A percentile compares a stretch with the other conserved stretches of the same genome.
Evolutionary conservation across 345 rosid genomes (phyloP).

Genomic region (Anastatica hierochuntica): DNA sequence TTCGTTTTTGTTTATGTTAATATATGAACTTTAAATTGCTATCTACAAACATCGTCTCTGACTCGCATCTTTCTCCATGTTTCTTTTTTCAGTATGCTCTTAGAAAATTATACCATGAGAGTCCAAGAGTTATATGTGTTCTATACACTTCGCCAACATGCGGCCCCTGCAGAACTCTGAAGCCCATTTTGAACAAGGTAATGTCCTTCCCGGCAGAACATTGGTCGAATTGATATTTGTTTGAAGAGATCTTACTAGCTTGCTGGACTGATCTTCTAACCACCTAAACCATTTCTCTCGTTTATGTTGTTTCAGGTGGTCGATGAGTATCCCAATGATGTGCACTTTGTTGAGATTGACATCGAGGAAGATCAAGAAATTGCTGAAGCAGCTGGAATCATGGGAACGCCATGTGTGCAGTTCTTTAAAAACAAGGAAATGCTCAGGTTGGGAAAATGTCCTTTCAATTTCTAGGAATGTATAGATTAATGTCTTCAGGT

Average conservation of each 20-base stretch:
- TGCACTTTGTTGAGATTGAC: constrained; percentile 90
- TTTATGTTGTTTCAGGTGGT: constrained; percentile 48
- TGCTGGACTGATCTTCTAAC: constrained; percentile 4
- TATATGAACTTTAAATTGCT: not conserved
- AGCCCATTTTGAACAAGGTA: constrained; percentile 96
- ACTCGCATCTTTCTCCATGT: not conserved
- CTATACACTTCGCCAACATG: constrained; percentile 88
- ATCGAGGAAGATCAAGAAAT: constrained; percentile 93
- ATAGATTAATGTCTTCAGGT: not conserved
- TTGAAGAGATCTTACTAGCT: not conserved
- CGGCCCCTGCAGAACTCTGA: constrained; percentile 94
- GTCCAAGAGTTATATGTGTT: constrained; percentile 79
- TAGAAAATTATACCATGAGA: constrained; percentile 89
- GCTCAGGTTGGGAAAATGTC: constrained; percentile 44
- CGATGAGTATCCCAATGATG: constrained; percentile 75
- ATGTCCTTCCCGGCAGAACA: not conserved
- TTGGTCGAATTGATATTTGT: not conserved
- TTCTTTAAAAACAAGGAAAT: constrained; percentile 91
- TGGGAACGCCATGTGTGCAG: constrained; percentile 97
- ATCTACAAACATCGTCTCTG: not conserved
- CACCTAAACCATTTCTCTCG: not conserved
- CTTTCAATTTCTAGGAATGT: not conserved
- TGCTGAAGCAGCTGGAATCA: constrained; percentile 93
- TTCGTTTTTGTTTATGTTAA: not conserved
- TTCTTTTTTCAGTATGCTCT: constrained; percentile 59